Percentiles rank a stretch among this genome's conserved stretches.
Evolutionary conservation across 495 filamentous ascomycete species (phyloP).

Genomic region (Pseudoneurospora amorphoporcata): DNA sequence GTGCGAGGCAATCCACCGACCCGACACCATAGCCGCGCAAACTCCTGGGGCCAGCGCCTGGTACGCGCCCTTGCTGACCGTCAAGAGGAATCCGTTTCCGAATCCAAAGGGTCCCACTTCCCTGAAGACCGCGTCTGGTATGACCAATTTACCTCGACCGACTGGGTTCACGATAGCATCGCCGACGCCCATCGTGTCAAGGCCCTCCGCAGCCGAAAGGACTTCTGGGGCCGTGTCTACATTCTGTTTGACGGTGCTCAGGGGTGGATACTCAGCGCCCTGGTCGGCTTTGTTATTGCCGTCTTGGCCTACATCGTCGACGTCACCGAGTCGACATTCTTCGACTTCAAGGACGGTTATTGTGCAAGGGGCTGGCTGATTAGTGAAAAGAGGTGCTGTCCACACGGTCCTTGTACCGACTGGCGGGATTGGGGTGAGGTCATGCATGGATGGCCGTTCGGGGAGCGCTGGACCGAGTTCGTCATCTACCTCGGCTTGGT

Average conservation of each 20-base stretch:
- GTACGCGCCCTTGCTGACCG: conserved; percentile 38
- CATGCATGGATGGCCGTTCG: conserved; percentile 41
- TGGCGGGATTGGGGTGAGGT: conserved; percentile 73
- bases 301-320: conserved; percentile 82
- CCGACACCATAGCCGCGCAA: conserved; percentile 56
- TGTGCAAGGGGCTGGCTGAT: conserved; percentile 63
- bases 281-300: conserved; percentile 84
- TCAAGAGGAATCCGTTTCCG: conserved; percentile 37
- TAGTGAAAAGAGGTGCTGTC: conserved; percentile 70
- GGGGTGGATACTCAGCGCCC: conserved; percentile 87
- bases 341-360: conserved; percentile 86
- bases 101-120: conserved; percentile 50
- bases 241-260: conserved; percentile 80
- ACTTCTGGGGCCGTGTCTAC: conserved; percentile 66
- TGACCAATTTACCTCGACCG: conserved; percentile 96
- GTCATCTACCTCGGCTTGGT: conserved; percentile 60
- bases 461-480: conserved; percentile 60
- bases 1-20: conserved; percentile 7
- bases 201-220: conserved; percentile 68
- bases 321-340: conserved; percentile 70
- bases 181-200: conserved; percentile 86
- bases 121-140: conserved; percentile 93
- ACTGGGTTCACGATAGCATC: conserved; percentile 98
- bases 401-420: conserved; percentile 52
- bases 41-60: conserved; percentile 49